phyloP scores from a whole-genome alignment of 2,329 filamentous ascomycete species.

The Xylariomycetidae sp. region DNA sequence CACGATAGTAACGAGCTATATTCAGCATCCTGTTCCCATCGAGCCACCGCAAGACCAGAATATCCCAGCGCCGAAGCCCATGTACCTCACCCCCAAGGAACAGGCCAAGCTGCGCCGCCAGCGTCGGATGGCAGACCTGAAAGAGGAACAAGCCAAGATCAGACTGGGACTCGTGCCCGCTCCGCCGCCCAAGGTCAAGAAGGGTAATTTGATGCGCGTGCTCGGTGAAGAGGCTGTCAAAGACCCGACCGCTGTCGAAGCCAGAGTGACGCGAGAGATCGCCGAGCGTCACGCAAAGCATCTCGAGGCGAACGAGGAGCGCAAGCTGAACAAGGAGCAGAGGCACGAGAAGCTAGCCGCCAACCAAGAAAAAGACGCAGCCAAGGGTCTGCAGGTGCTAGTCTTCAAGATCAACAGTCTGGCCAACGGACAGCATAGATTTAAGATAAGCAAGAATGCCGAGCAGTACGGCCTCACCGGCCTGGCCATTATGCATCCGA shows the following conservation, averaged over 20 bases:
- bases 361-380: constrained; percentile 84
- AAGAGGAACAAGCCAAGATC: constrained; percentile 96
- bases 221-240: constrained; percentile 87
- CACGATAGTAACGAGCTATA: constrained; percentile 81
- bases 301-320: constrained; percentile 71
- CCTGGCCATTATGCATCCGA: constrained; percentile 86
- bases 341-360: constrained; percentile 73
- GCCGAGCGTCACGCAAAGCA: constrained; percentile 79
- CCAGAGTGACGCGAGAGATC: constrained; percentile 88
- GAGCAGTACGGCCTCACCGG: constrained; percentile 85
- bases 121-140: constrained; percentile 84
- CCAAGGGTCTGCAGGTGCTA: constrained; percentile 77
- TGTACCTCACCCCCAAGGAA: constrained; percentile 88
- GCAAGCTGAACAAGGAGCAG: constrained; percentile 85
- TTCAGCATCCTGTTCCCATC: constrained; percentile 88
- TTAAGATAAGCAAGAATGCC: constrained; percentile 88
- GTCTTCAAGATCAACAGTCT: constrained; percentile 88
- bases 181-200: constrained; percentile 93
- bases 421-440: constrained; percentile 89
- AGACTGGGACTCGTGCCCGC: constrained; percentile 77
- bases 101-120: constrained; percentile 87
- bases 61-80: constrained; percentile 72
- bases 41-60: constrained; percentile 89
- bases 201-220: constrained; percentile 95
- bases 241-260: constrained; percentile 95